These are phyloP conservation scores for Sporodiniella umbellata DNA, from an alignment of 371 early-diverging fungal species.

Conservation along the genomic window DNA sequence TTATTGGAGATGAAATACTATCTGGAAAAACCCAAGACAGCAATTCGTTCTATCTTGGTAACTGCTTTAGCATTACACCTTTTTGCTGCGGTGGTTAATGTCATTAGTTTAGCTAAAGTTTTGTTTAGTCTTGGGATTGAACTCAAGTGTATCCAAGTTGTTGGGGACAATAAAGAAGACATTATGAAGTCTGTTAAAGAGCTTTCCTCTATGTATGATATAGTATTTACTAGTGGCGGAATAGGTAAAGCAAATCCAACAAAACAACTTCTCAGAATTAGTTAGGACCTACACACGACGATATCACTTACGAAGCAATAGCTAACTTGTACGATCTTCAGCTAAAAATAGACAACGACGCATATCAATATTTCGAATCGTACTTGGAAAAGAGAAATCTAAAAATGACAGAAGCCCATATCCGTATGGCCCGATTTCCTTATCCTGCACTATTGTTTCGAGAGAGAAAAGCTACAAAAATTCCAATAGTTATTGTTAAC, in stretches of 20 bases:
- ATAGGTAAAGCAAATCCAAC: constrained; percentile 32
- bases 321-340: constrained; percentile 55
- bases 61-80: background rate
- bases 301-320: constrained; percentile 67
- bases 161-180: constrained; percentile 46
- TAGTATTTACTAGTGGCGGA: constrained; percentile 71
- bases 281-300: constrained; percentile 64
- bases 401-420: constrained; percentile 19
- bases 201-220: constrained; percentile 42
- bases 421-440: constrained; percentile 66
- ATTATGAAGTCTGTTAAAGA: constrained; percentile 45
- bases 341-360: constrained; percentile 47
- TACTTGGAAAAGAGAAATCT: constrained; percentile 12
- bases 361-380: constrained; percentile 46
- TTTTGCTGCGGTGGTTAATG: background rate
- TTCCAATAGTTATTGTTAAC: constrained; percentile 59
- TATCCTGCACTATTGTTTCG: constrained; percentile 28
- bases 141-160: constrained; percentile 51
- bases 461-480: constrained; percentile 43
- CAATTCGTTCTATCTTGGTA: constrained; percentile 60
- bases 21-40: constrained; percentile 69
- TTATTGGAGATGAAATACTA: constrained; percentile 69
- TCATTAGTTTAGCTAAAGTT: constrained; percentile 33
- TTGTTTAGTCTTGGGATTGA: constrained; percentile 59
- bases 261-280: no score